Percentiles rank a stretch among this genome's conserved stretches.
Evolutionary conservation across 352 stramenopile genomes (phyloP).

Genomic region (Globisporangium cylindrosporum): DNA sequence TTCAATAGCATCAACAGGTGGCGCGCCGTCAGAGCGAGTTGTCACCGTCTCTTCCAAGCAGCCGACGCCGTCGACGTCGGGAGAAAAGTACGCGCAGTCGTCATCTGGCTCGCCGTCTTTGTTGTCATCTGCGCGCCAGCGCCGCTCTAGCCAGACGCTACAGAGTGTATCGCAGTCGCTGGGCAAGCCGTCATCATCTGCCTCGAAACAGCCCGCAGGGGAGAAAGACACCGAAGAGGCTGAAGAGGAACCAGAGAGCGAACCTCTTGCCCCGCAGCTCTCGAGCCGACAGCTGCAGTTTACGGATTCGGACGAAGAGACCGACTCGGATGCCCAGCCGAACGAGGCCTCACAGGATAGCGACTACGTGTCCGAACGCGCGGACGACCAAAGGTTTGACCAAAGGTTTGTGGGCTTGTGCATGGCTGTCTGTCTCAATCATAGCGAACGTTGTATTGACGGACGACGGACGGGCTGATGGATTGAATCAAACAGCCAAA

Average conservation of each 20-base stretch:
- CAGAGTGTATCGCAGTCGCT: constrained; percentile 18
- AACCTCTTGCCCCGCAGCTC: not conserved
- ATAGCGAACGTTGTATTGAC: not conserved
- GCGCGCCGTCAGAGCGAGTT: not conserved
- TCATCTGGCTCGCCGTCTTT: constrained; percentile 24
- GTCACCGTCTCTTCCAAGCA: not conserved
- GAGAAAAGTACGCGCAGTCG: constrained; percentile 7
- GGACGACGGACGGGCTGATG: not conserved
- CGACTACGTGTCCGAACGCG: constrained; percentile 1
- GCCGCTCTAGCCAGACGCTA: constrained; percentile 23
- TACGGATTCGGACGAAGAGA: constrained; percentile 1
- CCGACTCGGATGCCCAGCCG: not conserved
- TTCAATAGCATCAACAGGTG: not conserved
- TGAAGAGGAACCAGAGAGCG: constrained; percentile 6
- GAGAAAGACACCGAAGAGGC: not conserved
- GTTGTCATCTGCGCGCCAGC: constrained; percentile 18
- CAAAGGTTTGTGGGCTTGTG: too few species aligned
- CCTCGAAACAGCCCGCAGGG: not conserved
- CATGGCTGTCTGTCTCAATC: not conserved
- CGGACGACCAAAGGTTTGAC: not conserved
- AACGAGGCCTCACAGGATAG: constrained; percentile 6
- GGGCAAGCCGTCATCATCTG: constrained; percentile 14
- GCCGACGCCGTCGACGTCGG: not conserved
- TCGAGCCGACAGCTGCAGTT: constrained; percentile 36
- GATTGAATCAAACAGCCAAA: not conserved